Conservation (phyloP, 768 basidiomycete genomes). For the Russula griseocarnosa region DNA sequence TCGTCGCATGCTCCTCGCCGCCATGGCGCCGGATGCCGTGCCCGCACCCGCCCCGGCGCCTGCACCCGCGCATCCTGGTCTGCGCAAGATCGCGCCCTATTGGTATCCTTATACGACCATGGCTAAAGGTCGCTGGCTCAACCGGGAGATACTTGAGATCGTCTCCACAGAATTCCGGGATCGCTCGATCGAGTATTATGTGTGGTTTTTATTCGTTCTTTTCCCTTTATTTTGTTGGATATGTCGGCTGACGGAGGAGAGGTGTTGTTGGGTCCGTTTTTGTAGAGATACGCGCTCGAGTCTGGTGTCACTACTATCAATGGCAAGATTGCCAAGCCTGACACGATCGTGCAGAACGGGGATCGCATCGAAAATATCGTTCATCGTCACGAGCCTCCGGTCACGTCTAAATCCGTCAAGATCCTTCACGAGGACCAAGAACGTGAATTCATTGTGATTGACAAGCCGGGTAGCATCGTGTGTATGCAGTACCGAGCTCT, state of each 20-base stretch:
- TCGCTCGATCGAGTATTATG: conserved; percentile 93
- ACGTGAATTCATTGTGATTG: conserved; percentile 83
- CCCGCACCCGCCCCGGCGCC: conserved; percentile 17
- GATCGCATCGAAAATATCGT: conserved; percentile 95
- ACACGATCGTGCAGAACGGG: conserved; percentile 76
- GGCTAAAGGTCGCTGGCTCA: conserved; percentile 89
- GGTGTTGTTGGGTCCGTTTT: too few species aligned
- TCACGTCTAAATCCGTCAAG: conserved; percentile 77
- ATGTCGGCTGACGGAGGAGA: background rate
- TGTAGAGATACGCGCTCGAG: conserved; percentile 66
- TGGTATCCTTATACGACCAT: conserved; percentile 93
- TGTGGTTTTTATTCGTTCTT: conserved; percentile 41
- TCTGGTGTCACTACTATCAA: conserved; percentile 96
- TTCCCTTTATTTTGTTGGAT: background rate
- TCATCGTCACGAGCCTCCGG: conserved; percentile 95
- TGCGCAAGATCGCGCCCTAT: conserved; percentile 82
- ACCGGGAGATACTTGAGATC: conserved; percentile 83
- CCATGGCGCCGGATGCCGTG: conserved; percentile 27
- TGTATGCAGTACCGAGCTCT: conserved; percentile 38
- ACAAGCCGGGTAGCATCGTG: conserved; percentile 96
- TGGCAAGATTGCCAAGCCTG: conserved; percentile 75
- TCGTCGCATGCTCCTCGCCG: conserved; percentile 29
- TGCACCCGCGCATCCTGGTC: conserved; percentile 36
- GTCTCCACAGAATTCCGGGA: conserved; percentile 94
- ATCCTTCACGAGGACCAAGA: conserved; percentile 74